phyloP scores from a whole-genome alignment of 2,329 filamentous ascomycete genomes.

The Verticillium nonalfalfae region DNA sequence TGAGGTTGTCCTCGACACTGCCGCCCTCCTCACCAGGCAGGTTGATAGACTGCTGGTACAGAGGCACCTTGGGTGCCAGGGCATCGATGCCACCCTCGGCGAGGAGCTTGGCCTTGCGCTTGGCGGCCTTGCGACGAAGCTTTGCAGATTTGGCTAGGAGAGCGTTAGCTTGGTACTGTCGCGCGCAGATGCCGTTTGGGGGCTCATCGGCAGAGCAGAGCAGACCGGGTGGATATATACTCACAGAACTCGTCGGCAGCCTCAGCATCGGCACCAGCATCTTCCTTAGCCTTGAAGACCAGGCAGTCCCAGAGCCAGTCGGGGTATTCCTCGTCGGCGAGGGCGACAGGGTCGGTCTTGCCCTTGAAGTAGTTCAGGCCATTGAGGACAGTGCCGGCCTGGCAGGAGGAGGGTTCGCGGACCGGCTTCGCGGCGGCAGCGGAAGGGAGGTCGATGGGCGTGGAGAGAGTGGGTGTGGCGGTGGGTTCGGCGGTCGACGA shows the following conservation, averaged over 20 bases:
- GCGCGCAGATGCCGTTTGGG: not conserved
- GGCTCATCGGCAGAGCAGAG: not conserved
- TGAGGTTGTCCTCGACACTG: slow-evolving; percentile 36
- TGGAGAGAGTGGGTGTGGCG: slow-evolving; percentile 22
- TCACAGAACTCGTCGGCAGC: slow-evolving; percentile 75
- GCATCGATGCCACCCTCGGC: slow-evolving; percentile 60
- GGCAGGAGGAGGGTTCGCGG: slow-evolving; percentile 40
- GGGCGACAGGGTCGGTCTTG: slow-evolving; percentile 64
- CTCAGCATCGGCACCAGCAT: slow-evolving; percentile 41
- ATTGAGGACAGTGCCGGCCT: slow-evolving; percentile 62
- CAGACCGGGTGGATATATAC: slow-evolving; percentile 24
- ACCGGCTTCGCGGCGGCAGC: slow-evolving; percentile 20
- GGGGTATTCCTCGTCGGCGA: slow-evolving; percentile 71
- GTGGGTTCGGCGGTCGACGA: slow-evolving; percentile 26
- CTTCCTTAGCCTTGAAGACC: slow-evolving; percentile 50
- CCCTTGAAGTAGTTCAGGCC: slow-evolving; percentile 76
- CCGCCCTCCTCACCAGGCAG: slow-evolving; percentile 46
- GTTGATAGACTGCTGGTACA: slow-evolving; percentile 75
- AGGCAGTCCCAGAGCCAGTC: slow-evolving; percentile 74
- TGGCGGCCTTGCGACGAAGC: slow-evolving; percentile 65
- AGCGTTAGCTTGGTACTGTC: not conserved
- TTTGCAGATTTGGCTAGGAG: slow-evolving; percentile 75
- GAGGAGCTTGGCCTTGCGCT: slow-evolving; percentile 53
- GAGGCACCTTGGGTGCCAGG: slow-evolving; percentile 61
- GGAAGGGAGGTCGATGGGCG: slow-evolving; percentile 20